Evolutionary conservation across 129 eudicot species (phyloP), one percentile per base, ranked within the genome.

Genomic region (Silybum marianum): DNA sequence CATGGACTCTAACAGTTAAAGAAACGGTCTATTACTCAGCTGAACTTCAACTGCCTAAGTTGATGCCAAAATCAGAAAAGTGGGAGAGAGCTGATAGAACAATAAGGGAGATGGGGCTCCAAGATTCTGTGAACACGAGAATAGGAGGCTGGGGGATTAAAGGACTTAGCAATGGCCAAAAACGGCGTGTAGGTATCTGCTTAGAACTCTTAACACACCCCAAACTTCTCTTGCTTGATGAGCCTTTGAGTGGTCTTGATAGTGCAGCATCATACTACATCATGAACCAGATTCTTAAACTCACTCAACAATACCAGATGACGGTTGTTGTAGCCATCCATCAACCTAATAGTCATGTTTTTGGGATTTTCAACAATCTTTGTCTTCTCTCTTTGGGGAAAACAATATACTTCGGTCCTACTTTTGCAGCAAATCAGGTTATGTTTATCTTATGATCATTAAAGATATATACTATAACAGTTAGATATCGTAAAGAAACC

Each of bases 11-110:
- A 78, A 88, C 95, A 0, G 93, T 90, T n/a, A 85, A 84, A 80
- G 98, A 93, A 87, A 88, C 95, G 1, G 88, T 91, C 14, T 86
- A 93, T 88, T 91, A 89, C 86, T 91, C 98, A 2, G 97, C 97
- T 14, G 89, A 87, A 80, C 95, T 90, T 21, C 98, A 87, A 85
- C 84, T 94, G 54, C 93, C 98, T 3, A 82, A 85, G 28, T 80
- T 78, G 25, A 91, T 91, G 90, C 77, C 93, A 14, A 85, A 14
- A 83, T 54, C 86, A 0, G 90, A 91, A 78, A 91, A 94, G 79
- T 76, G 74, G 81, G 92, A 82, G 40, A 90, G 91, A 68, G 97
- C 93, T 2, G 95, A 94, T 67, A 85, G 76, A 83, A 87, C 82
- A 10, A 91, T 91, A 74, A 84, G 82, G 73, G 94, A 94, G 39